Conservation (phyloP, 768 basidiomycete species). For the Leccinum variicolor region DNA sequence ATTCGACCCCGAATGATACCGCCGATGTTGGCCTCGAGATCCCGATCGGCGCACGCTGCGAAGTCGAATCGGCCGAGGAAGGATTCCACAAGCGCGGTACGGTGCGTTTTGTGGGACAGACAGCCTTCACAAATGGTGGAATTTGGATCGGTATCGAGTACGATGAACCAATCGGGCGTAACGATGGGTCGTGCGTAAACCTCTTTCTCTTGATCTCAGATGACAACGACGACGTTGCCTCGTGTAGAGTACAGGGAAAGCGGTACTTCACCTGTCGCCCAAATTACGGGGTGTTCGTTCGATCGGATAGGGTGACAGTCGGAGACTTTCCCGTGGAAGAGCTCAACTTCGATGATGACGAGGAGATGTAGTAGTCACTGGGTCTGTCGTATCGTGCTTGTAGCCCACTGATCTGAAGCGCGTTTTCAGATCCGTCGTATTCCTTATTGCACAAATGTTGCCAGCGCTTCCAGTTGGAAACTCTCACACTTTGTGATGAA, state of each 20-base stretch:
- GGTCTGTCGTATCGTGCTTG: not conserved
- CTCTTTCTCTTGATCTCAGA: constrained; percentile 14
- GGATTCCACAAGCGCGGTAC: constrained; percentile 77
- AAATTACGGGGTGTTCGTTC: constrained; percentile 83
- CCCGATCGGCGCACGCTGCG: constrained; percentile 70
- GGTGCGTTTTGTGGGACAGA: constrained; percentile 80
- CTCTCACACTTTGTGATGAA: too few species aligned
- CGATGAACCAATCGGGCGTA: constrained; percentile 95
- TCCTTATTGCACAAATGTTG: too few species aligned
- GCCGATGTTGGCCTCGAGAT: constrained; percentile 43
- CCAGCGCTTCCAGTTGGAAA: too few species aligned
- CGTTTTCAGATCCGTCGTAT: not conserved
- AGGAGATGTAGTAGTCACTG: constrained; percentile 54
- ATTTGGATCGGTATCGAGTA: constrained; percentile 92
- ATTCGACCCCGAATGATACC: constrained; percentile 14
- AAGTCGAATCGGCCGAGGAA: constrained; percentile 70
- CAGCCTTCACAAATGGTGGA: constrained; percentile 64
- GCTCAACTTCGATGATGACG: constrained; percentile 69
- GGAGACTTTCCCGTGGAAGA: constrained; percentile 90
- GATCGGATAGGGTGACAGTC: constrained; percentile 73
- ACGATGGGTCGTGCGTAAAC: constrained; percentile 80
- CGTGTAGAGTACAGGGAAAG: constrained; percentile 71
- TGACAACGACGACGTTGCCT: not conserved
- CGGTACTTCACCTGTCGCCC: constrained; percentile 80
- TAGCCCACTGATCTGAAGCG: not conserved